Evolutionary conservation across 2,329 filamentous ascomycete genomes (phyloP), one percentile per base, ranked within the genome.

Genomic region (Epichloe brachyelytri): DNA sequence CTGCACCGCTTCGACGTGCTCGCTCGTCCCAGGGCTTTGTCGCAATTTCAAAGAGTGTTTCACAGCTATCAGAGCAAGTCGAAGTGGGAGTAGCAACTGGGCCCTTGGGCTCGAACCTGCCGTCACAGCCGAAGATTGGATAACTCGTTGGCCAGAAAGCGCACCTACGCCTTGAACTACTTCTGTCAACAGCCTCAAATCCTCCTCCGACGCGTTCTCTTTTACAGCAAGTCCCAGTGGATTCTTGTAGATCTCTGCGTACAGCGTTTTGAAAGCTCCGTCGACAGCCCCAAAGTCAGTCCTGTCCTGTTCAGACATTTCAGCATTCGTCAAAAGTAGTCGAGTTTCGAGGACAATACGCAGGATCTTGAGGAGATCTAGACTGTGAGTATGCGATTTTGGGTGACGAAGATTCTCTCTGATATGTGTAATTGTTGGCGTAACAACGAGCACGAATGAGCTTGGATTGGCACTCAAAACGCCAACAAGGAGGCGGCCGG

Each of bases 401-500:
- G 73, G 69, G 53, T 77, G 71, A 34, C 70, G 71, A 10, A 81
- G 60, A 37, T 74, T 75, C 49, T 72, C 70, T 52, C 73, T 73
- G 36, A 79, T 66, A 33, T 75, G 70, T 4, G 76, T 65, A 38
- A 78, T 67, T 11, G 68, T 64, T 2, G 73, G 71, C 3, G 72
- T 65, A 3, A 72, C 67, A 58, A 72, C 70, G 37, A 74, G 62
- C 7, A 71, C 65, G 56, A 80, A 81, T 1, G 75, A 70, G 22
- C 65, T 62, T 4, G 68, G 61, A 36, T 68, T 74, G 14, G 76
- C 72, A 40, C 71, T 76, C 50, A 75, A 61, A 4, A 79, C 69
- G 48, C 73, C 73, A 51, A 75, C 69, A 8, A 80, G 62, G 7
- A 80, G 65, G 39, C 75, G 70, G 5, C 77, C 77, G 8, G 77